Evolutionary conservation across 306 rosid genomes (phyloP), one percentile per base, ranked within the genome.

Genomic region (Mimosa pudica): DNA sequence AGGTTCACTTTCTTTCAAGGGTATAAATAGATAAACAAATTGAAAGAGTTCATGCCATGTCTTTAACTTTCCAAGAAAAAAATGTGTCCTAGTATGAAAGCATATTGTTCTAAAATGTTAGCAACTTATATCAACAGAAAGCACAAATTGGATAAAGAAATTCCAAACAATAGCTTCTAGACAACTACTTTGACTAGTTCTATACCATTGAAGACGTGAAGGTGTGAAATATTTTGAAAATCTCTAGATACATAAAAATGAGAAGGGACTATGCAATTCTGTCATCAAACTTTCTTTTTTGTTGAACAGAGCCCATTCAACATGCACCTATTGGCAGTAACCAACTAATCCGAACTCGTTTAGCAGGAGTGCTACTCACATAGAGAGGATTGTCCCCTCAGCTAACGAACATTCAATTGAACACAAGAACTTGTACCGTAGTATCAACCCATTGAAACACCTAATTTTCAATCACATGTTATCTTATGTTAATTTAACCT

Each of bases 201-300:
- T 7, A 70, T 47, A 48, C 35, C 35, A n/a, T 67, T 72, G 46
- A 65, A 75, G 71, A 68, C 80, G 74, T 47, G 58, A 70, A 51
- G 7, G 65, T 69, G 71, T 45, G 60, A 73, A 78, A 68, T 51
- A 42, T 30, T 17, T 2, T 69, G 69, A 51, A 69, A 74, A 41
- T 32, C n/a, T 68, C 55, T 33, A 16, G 47, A 67, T 24, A 2
- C 65, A 45, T 73, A n/a, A 1, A 66, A 35, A 10, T 38, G 42
- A 30, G 47, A 55, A 20, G 44, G 38, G 55, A 14, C 32, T 46
- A 33, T 30, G 8, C 58, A 55, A 52, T 65, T 47, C 30, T 73
- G 55, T 45, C 74, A 64, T 30, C 57, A 72, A 45, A 75, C 36
- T 5, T 24, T 24, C 30, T 24, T 24, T 24, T 24, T 24, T 24